Evolutionary conservation across 2,329 filamentous ascomycete genomes (phyloP).

Genomic region (Ceratocystis lukuohia): DNA sequence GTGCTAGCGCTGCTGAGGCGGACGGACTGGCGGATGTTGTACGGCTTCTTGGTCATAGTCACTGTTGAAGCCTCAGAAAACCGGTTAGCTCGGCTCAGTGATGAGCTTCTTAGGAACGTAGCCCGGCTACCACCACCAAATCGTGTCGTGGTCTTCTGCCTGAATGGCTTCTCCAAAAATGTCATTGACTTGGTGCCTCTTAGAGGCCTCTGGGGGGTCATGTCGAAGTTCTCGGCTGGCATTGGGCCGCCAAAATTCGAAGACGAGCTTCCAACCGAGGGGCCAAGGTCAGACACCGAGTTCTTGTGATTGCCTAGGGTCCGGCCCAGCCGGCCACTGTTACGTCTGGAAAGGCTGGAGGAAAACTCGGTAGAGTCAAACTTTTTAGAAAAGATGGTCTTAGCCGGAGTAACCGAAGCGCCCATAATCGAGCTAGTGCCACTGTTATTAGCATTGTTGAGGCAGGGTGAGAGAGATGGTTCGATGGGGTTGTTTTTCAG

Average conservation of each 20-base stretch:
- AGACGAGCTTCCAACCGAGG: not conserved
- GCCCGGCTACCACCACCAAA: slow-evolving; percentile 8
- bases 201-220: slow-evolving; percentile 3
- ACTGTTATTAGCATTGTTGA: not conserved
- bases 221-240: not conserved
- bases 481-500: slow-evolving; percentile 2
- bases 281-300: slow-evolving; percentile 14
- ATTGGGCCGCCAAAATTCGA: not conserved
- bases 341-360: not conserved
- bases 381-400: not conserved
- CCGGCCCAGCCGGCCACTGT: slow-evolving; percentile 3
- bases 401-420: not conserved
- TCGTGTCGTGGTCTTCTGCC: slow-evolving; percentile 4
- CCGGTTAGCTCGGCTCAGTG: slow-evolving; percentile 2
- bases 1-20: slow-evolving; percentile 15
- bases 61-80: slow-evolving; percentile 15
- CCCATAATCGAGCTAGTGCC: not conserved
- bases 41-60: slow-evolving; percentile 2
- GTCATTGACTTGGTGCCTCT: slow-evolving; percentile 19
- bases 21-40: slow-evolving; percentile 15
- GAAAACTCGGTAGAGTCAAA: not conserved
- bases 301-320: slow-evolving; percentile 7
- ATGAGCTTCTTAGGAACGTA: slow-evolving; percentile 12
- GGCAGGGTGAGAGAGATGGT: not conserved
- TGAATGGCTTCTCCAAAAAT: slow-evolving; percentile 16